These are phyloP conservation scores for Dichomitus squalens DNA, from an alignment of 1,284 basidiomycete species.

Conservation along the genomic window DNA sequence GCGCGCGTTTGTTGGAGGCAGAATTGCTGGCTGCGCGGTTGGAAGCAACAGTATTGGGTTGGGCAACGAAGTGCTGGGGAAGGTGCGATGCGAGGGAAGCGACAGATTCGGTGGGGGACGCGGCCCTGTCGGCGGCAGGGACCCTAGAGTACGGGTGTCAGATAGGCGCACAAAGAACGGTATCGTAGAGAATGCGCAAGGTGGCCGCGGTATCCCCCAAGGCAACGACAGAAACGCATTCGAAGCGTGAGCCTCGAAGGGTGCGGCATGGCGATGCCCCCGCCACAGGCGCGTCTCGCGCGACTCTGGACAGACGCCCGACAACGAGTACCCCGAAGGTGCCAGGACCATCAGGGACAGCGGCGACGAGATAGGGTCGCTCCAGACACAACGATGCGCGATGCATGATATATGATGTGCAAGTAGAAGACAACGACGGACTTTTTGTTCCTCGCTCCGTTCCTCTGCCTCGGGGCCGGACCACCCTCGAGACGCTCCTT, in stretches of 20 bases:
- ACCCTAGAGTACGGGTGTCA: background rate
- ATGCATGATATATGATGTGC: too few relatives aligned
- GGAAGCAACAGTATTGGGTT: constrained; percentile 8
- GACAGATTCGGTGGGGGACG: constrained; percentile 73
- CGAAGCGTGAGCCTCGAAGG: too few relatives aligned
- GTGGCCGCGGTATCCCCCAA: too few relatives aligned
- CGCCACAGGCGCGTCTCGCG: background rate
- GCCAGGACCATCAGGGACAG: too few relatives aligned
- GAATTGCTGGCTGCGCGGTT: constrained; percentile 29
- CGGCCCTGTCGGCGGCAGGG: constrained; percentile 56
- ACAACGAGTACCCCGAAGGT: background rate
- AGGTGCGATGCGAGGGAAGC: constrained; percentile 66
- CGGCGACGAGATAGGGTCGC: background rate
- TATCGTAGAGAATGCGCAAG: background rate
- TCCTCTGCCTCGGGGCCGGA: constrained; percentile 47
- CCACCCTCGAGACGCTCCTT: constrained; percentile 41
- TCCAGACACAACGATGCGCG: background rate
- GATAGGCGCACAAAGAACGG: background rate
- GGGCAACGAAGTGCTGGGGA: constrained; percentile 20
- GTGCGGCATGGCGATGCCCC: background rate
- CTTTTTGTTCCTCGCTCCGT: constrained; percentile 60
- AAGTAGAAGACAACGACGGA: constrained; percentile 35
- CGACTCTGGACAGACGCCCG: background rate
- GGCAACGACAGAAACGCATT: too few relatives aligned
- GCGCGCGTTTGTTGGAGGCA: constrained; percentile 25